phyloP scores from a whole-genome alignment of 805 yeast species.

The Schwanniomyces vanrijiae region DNA sequence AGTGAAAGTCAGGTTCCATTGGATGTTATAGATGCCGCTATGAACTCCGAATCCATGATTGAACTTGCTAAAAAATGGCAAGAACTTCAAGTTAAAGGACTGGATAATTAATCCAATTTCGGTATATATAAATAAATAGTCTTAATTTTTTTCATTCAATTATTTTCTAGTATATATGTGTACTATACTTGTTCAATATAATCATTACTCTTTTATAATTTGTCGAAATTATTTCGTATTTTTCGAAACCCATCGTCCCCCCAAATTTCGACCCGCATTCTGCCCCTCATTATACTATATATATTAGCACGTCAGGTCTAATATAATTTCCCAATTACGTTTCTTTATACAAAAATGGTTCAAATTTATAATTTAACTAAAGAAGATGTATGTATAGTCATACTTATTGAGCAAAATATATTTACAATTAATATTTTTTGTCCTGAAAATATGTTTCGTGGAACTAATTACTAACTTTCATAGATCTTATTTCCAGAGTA shows the following conservation, averaged over 20 bases:
- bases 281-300: not conserved
- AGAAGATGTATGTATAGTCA: constrained; percentile 3
- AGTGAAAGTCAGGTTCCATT: constrained; percentile 90
- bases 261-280: not conserved
- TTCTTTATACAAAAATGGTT: constrained; percentile 1
- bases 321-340: not conserved
- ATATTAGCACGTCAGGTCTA: not conserved
- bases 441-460: not conserved
- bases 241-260: not conserved
- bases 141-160: not conserved
- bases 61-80: constrained; percentile 66
- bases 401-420: not conserved
- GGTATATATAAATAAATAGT: not conserved
- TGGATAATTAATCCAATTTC: not conserved
- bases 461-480: not conserved
- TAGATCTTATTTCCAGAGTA: constrained; percentile 22
- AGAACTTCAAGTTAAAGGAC: constrained; percentile 4
- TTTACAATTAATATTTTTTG: not conserved
- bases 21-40: constrained; percentile 83
- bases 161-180: too few species aligned
- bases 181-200: too few species aligned
- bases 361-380: constrained; percentile 1
- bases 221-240: not conserved
- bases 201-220: not conserved
- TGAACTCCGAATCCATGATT: constrained; percentile 66